A percentile compares a stretch with the other conserved stretches of the same genome.
Evolutionary conservation across 306 rosid genomes (phyloP).

Genomic region (Malus fusca): DNA sequence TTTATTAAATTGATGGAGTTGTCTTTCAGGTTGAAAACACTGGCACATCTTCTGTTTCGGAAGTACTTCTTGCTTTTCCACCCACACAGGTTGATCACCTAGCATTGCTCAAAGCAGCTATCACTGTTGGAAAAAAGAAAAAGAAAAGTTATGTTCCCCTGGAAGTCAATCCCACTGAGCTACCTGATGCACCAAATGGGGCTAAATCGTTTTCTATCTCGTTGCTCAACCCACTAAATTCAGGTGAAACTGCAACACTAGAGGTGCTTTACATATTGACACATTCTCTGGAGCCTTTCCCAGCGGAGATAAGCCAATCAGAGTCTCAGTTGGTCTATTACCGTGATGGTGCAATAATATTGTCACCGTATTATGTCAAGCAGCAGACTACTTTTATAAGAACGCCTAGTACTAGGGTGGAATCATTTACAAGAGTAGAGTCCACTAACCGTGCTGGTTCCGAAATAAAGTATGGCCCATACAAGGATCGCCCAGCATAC

Average conservation of each 20-base stretch:
- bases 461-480: slow-evolving; percentile 86
- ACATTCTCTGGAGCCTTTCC: slow-evolving; percentile 82
- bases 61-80: slow-evolving; percentile 74
- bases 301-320: slow-evolving; percentile 80
- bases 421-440: slow-evolving; percentile 72
- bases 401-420: slow-evolving; percentile 75
- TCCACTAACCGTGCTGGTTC: slow-evolving; percentile 62
- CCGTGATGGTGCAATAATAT: slow-evolving; percentile 74
- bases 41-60: slow-evolving; percentile 66
- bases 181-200: slow-evolving; percentile 78
- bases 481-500: slow-evolving; percentile 51
- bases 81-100: slow-evolving; percentile 67
- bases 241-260: slow-evolving; percentile 58
- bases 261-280: slow-evolving; percentile 84
- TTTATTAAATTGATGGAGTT: slow-evolving; percentile 20
- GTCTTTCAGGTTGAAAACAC: slow-evolving; percentile 66
- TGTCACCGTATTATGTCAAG: slow-evolving; percentile 85
- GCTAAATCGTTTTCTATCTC: slow-evolving; percentile 56
- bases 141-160: slow-evolving; percentile 73
- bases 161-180: slow-evolving; percentile 59
- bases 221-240: slow-evolving; percentile 48
- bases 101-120: slow-evolving; percentile 64
- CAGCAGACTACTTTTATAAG: slow-evolving; percentile 73
- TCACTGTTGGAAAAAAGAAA: slow-evolving; percentile 62
- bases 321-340: slow-evolving; percentile 87